These are phyloP conservation scores for Fusarium albosuccineum DNA, from an alignment of 2,329 filamentous ascomycete genomes.

Conservation along the genomic window DNA sequence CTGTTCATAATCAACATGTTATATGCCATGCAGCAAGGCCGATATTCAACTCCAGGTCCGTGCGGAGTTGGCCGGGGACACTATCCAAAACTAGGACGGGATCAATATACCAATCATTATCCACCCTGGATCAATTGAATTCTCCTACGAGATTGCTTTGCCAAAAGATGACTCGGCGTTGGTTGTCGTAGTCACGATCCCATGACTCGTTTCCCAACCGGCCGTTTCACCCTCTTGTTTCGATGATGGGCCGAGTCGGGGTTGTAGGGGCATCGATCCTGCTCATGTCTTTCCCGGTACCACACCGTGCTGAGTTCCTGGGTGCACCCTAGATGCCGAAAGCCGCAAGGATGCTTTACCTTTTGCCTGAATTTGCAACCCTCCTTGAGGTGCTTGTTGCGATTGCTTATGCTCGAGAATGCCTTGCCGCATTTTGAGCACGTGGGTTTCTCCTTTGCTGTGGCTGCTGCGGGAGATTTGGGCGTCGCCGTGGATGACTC, in stretches of 20 bases:
- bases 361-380: slow-evolving; percentile 45
- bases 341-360: slow-evolving; percentile 44
- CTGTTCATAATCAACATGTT: no score
- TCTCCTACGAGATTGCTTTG: neutral
- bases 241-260: slow-evolving; percentile 2
- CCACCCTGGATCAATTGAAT: no score
- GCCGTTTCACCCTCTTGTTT: neutral
- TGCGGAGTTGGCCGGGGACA: no score
- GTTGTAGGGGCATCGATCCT: slow-evolving; percentile 40
- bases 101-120: neutral
- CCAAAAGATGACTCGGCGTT: neutral
- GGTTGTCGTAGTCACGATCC: neutral
- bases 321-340: slow-evolving; percentile 37
- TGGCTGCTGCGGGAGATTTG: slow-evolving; percentile 19
- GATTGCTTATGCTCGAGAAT: slow-evolving; percentile 49
- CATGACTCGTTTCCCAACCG: neutral
- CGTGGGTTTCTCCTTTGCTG: slow-evolving; percentile 19
- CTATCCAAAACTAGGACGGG: neutral
- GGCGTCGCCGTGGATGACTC: slow-evolving; percentile 25
- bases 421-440: slow-evolving; percentile 46
- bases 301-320: slow-evolving; percentile 47
- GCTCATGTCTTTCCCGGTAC: slow-evolving; percentile 48
- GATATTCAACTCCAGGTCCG: no score
- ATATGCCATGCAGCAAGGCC: no score
- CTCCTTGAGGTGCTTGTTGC: slow-evolving; percentile 50